Evolutionary conservation across 129 eudicot species (phyloP).

Genomic region (Gnaphalium uliginosum): DNA sequence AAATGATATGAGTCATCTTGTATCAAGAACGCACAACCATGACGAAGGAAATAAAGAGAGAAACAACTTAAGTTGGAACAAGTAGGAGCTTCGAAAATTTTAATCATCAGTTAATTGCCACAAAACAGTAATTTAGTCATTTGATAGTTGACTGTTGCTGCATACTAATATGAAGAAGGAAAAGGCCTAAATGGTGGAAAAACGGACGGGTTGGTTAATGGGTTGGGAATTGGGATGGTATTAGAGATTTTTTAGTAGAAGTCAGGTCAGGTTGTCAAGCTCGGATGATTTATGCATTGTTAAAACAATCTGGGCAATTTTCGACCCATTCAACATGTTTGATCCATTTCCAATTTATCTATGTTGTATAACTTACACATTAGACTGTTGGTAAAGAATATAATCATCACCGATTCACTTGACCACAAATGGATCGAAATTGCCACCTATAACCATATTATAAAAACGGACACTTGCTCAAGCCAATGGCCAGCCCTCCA

Average conservation of each 20-base stretch:
- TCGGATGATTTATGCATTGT: no score
- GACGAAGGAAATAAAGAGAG: not conserved
- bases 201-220: no score
- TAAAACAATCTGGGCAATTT: not conserved
- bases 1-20: conserved; percentile 11
- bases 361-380: not conserved
- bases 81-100: not conserved
- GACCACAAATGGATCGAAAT: not conserved
- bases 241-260: no score
- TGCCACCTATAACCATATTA: no score
- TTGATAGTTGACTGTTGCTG: no score
- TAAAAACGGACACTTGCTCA: not conserved
- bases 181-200: no score
- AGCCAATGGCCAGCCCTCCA: not conserved
- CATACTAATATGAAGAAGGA: no score
- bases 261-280: no score
- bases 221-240: no score
- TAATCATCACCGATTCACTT: not conserved
- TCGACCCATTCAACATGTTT: not conserved
- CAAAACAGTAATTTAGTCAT: no score
- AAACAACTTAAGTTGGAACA: not conserved
- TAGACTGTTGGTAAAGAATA: not conserved
- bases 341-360: no score
- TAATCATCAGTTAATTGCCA: no score
- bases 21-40: not conserved